These are phyloP conservation scores for Gynostemma pentaphyllum DNA, from an alignment of 306 rosid genomes.

Conservation along the genomic window DNA sequence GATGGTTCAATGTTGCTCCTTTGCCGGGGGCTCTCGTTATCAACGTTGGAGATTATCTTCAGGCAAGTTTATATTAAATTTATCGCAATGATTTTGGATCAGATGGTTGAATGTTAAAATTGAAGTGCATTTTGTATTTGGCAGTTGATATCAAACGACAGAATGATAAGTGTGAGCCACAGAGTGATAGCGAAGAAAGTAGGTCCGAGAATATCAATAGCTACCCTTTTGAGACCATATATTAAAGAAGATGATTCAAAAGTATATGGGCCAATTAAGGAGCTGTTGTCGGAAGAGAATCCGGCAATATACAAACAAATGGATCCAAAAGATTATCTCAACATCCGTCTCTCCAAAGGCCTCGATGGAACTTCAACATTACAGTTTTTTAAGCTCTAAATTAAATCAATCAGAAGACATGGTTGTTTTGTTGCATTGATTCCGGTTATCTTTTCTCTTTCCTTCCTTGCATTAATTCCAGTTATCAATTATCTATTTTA, in stretches of 20 bases:
- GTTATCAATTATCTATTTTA: no score
- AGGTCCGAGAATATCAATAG: constrained; percentile 17
- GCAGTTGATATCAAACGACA: constrained; percentile 22
- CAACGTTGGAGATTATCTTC: not conserved
- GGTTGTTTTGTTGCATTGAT: no score
- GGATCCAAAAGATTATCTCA: not conserved
- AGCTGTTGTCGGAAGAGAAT: constrained; percentile 33
- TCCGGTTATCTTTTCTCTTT: no score
- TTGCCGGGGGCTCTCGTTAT: not conserved
- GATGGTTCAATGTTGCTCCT: not conserved
- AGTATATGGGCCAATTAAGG: constrained; percentile 43
- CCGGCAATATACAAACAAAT: constrained; percentile 26
- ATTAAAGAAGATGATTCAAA: not conserved
- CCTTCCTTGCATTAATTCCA: no score
- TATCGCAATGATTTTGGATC: no score
- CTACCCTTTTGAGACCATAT: not conserved
- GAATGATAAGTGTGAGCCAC: constrained; percentile 14
- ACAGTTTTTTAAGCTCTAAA: not conserved
- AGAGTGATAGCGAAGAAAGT: constrained; percentile 10
- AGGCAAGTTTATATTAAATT: not conserved
- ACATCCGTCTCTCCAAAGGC: not conserved
- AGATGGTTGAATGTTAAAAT: no score
- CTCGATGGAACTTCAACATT: not conserved
- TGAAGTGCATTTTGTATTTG: no score
- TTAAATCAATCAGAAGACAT: no score